Evolutionary conservation across 306 rosid genomes (phyloP), one percentile per base, ranked within the genome.

Genomic region (Glycine soja): DNA sequence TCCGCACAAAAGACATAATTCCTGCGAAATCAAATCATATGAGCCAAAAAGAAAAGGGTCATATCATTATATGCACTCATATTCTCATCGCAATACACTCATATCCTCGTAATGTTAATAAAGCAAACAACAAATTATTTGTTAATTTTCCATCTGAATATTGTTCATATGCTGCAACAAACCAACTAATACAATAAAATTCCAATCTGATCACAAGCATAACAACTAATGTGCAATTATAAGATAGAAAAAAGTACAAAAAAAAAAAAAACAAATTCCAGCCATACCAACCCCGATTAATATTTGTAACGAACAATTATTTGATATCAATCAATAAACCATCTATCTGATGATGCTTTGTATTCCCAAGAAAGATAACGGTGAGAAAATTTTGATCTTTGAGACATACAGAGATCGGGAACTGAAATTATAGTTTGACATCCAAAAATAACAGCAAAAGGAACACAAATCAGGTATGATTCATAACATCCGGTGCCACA

Each of bases 1-100:
- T 88, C 72, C 87, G 88, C 48, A 67, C 64, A 80, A 80, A 87
- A 62, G 98, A 80, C 99, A 95, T 95, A 48, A 51, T 71, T 85
- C 90, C 98, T 93, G 90, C 78, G 45, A 80, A 63, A 50, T 59
- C 66, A 57, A 58, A 63, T 59, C 72, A 47, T 1, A 70, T 16
- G 8, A 63, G 11, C 32, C 63, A 64, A 12, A 58, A 75, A 47
- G 75, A 53, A 86, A 53, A 69, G 40, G 76, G 63, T 36, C 65
- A 77, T 14, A 8, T 46, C 70, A 75, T 51, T 42, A 38, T 62
- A 52, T 48, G 9, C 74, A 63, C 4, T 42, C 8, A 19, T 16
- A 73, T 50, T 47, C 42, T 67, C 57, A 42, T 15, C 34, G 2
- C 13, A 40, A 50, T 38, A 50, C 24, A 0, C 24, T 19, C 24